A percentile compares a stretch with the other conserved stretches of the same genome.
Evolutionary conservation across 179 eudicot species (phyloP).

Genomic region (Corrigiola litoralis): DNA sequence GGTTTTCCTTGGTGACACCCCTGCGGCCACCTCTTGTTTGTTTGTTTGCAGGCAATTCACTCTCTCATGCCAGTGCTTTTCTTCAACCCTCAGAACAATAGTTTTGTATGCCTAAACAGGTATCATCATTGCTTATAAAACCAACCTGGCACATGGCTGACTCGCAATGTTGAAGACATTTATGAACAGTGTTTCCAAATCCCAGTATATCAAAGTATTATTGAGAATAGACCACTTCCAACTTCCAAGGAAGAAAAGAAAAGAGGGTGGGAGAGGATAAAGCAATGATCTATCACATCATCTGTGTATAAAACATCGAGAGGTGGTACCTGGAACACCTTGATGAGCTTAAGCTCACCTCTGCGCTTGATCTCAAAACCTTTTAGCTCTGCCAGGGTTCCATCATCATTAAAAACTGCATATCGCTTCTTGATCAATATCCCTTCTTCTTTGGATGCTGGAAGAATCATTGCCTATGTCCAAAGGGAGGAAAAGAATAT

Average conservation of each 20-base stretch:
- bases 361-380: slow-evolving; percentile 99
- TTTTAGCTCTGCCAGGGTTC: slow-evolving; percentile 97
- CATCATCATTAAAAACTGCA: slow-evolving; percentile 98
- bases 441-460: slow-evolving; percentile 98
- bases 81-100: no score
- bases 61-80: no score
- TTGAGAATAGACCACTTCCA: no score
- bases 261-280: background rate
- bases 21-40: no score
- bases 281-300: slow-evolving; percentile 1
- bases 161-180: no score
- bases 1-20: no score
- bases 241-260: background rate
- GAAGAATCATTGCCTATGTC: slow-evolving; percentile 92
- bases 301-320: background rate
- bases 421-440: slow-evolving; percentile 94
- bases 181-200: no score
- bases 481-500: slow-evolving; percentile 19
- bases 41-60: no score
- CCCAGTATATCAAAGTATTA: no score
- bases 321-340: slow-evolving; percentile 86
- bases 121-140: no score
- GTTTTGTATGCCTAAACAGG: no score
- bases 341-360: slow-evolving; percentile 99
- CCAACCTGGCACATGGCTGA: no score